Evolutionary conservation across 495 filamentous ascomycete species (phyloP).

Genomic region (Collariella sp.): DNA sequence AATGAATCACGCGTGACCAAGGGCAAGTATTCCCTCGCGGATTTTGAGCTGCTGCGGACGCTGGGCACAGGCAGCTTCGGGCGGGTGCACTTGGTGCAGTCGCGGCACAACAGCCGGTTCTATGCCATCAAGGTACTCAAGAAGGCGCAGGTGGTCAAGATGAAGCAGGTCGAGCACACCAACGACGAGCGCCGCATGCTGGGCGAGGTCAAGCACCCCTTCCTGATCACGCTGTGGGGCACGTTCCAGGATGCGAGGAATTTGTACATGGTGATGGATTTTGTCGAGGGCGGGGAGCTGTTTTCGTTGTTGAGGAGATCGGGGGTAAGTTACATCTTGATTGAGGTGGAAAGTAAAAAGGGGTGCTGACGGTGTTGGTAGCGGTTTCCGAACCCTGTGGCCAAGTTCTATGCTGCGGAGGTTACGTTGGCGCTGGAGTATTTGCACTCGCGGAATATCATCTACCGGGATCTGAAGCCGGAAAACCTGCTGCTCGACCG

Average conservation of each 20-base stretch:
- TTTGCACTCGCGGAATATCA: slow-evolving; percentile 88
- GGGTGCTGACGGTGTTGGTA: slow-evolving; percentile 30
- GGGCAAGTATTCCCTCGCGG: slow-evolving; percentile 90
- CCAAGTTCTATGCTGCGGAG: slow-evolving; percentile 98
- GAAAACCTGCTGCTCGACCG: slow-evolving; percentile 93
- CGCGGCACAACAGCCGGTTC: slow-evolving; percentile 91
- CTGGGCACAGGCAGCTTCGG: slow-evolving; percentile 96
- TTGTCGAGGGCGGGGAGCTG: slow-evolving; percentile 97
- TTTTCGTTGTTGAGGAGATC: slow-evolving; percentile 94
- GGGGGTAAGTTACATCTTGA: slow-evolving; percentile 54
- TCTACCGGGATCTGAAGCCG: slow-evolving; percentile 95
- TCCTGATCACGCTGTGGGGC: slow-evolving; percentile 95
- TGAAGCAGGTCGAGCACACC: slow-evolving; percentile 99
- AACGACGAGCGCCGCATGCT: slow-evolving; percentile 96
- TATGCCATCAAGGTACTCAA: slow-evolving; percentile 98
- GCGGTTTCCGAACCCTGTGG: slow-evolving; percentile 98
- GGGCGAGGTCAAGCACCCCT: slow-evolving; percentile 89
- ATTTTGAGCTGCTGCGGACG: slow-evolving; percentile 82
- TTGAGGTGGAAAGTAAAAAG: background rate
- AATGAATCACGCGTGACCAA: slow-evolving; percentile 62
- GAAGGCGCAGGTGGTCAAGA: slow-evolving; percentile 97
- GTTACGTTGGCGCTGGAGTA: slow-evolving; percentile 94
- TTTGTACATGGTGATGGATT: slow-evolving; percentile 99
- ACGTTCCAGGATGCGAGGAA: slow-evolving; percentile 95
- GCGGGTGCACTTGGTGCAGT: slow-evolving; percentile 90